Evolutionary conservation across 108 stramenopile genomes (phyloP), one percentile per base, ranked within the genome.

Genomic region (Thalassiosira profunda): DNA sequence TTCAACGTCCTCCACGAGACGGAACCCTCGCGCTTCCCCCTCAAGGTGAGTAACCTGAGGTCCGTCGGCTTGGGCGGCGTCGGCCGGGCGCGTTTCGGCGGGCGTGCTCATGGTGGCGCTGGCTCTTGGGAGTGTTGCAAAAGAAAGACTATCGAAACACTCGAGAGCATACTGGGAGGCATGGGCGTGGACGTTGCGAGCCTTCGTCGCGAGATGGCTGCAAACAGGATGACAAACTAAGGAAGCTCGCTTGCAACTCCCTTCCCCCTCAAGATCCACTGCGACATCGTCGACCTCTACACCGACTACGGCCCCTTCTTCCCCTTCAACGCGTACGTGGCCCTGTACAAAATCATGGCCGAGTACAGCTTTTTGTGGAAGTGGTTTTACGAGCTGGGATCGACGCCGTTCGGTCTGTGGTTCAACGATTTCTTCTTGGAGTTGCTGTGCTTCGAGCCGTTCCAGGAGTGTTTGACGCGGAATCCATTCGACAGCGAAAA

Each of bases 231-330:
- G n/a, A n/a, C n/a, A n/a, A n/a, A n/a, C n/a, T n/a, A n/a, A n/a
- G n/a, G n/a, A n/a, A n/a, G n/a, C n/a, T n/a, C n/a, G n/a, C n/a
- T n/a, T n/a, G n/a, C n/a, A n/a, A n/a, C 25, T 41, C 73, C 60
- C 15, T 79, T 62, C 38, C 78, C 74, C 15, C 33, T 76, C 30
- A 65, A 74, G 23, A 86, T 90, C 59, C 61, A 84, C n/a, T 87
- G 84, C 33, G 92, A 94, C 64, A 92, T 95, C 67, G 86, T 92
- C 17, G 94, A 95, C 58, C 84, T 95, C 38, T 95, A 86, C 66
- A 95, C 89, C 12, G 89, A 88, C 14, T 92, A 91, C 69, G 89
- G 91, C 21, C 87, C 88, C 21, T 80, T 92, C 48, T 95, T 79
- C 67, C 94, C 94, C 29, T 86, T 69, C 66, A 89, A 89, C 41